These are phyloP conservation scores for Sporothrix inflata DNA, from an alignment of 2,329 filamentous ascomycete genomes.

Conservation along the genomic window DNA sequence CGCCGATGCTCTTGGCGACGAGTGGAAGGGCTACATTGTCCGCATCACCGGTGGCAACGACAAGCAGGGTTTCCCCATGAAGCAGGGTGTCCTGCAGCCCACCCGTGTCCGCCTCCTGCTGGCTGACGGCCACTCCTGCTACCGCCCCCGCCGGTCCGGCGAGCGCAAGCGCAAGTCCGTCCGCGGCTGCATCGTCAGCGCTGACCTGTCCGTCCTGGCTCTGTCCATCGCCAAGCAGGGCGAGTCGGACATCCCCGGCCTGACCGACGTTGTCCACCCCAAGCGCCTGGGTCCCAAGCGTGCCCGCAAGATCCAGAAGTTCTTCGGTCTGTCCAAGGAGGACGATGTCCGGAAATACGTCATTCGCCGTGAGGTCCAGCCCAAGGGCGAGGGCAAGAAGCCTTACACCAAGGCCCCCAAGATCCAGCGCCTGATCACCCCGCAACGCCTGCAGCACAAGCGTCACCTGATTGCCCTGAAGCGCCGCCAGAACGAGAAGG, in stretches of 20 bases:
- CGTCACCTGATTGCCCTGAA: constrained; percentile 97
- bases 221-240: constrained; percentile 98
- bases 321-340: constrained; percentile 99
- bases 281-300: constrained; percentile 99
- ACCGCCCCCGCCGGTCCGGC: constrained; percentile 94
- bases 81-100: constrained; percentile 99
- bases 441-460: constrained; percentile 99
- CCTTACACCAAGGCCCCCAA: constrained; percentile 99
- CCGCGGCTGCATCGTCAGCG: constrained; percentile 97
- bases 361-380: constrained; percentile 96
- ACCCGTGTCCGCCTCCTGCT: constrained; percentile 98
- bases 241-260: constrained; percentile 87
- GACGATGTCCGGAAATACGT: constrained; percentile 99
- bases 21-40: constrained; percentile 99
- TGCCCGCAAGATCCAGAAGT: constrained; percentile 99
- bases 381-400: constrained; percentile 96
- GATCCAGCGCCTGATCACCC: constrained; percentile 99
- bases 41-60: constrained; percentile 99
- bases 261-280: constrained; percentile 97
- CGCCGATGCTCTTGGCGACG: constrained; percentile 93
- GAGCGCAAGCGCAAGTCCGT: constrained; percentile 99
- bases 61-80: constrained; percentile 99
- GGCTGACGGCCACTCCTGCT: constrained; percentile 96
- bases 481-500: constrained; percentile 94
- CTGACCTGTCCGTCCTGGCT: constrained; percentile 92